Percentiles rank a stretch among this genome's conserved stretches.
Conservation (phyloP, 2,329 filamentous ascomycete species). For the Colletotrichum spinosum region DNA sequence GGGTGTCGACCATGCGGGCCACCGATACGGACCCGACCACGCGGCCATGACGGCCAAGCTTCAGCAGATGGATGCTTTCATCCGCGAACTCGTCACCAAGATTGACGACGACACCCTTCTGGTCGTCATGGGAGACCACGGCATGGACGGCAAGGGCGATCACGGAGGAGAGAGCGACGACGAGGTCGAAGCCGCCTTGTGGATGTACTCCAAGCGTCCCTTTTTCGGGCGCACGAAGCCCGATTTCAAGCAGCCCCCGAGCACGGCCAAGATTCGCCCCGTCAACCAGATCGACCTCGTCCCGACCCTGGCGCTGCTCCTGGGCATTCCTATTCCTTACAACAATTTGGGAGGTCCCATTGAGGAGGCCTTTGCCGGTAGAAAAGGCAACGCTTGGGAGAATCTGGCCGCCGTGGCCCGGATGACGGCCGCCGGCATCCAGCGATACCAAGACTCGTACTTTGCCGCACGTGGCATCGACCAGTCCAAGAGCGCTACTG, state of each 20-base stretch:
- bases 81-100: conserved; percentile 75
- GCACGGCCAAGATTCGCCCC: conserved; percentile 81
- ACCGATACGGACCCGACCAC: conserved; percentile 94
- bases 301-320: conserved; percentile 86
- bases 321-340: conserved; percentile 94
- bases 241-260: conserved; percentile 67
- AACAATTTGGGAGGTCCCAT: conserved; percentile 96
- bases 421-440: conserved; percentile 85
- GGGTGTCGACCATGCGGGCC: conserved; percentile 96
- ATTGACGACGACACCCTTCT: conserved; percentile 90
- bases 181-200: conserved; percentile 92
- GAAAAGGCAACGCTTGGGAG: conserved; percentile 75
- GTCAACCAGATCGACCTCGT: conserved; percentile 94
- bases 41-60: conserved; percentile 91
- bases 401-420: conserved; percentile 83
- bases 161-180: conserved; percentile 99
- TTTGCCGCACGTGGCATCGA: conserved; percentile 77
- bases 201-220: conserved; percentile 96
- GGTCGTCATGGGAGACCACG: conserved; percentile 98
- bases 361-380: conserved; percentile 88
- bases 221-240: conserved; percentile 82
- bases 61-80: conserved; percentile 87
- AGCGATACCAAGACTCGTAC: conserved; percentile 89
- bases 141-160: conserved; percentile 97
- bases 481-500: conserved; percentile 62